Conservation (phyloP, 495 filamentous ascomycete species). For the Penicillium silybi region DNA sequence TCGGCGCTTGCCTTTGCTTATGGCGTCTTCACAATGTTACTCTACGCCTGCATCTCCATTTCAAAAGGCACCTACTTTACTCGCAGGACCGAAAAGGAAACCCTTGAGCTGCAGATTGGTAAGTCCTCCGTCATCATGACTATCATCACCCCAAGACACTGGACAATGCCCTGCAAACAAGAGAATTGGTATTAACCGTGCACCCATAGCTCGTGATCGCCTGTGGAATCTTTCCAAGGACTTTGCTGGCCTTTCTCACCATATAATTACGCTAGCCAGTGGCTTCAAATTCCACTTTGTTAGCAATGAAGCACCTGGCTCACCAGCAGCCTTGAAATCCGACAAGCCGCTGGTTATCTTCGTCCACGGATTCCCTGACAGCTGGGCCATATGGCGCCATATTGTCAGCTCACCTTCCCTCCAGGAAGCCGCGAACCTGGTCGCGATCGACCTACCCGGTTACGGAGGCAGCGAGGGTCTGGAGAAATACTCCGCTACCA, state of each 20-base stretch:
- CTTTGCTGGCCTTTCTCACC: constrained; percentile 40
- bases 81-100: constrained; percentile 32
- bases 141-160: background rate
- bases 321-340: constrained; percentile 14
- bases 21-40: constrained; percentile 32
- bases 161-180: background rate
- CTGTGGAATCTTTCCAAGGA: constrained; percentile 45
- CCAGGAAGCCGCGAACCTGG: constrained; percentile 31
- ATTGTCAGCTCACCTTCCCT: constrained; percentile 32
- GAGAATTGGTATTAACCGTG: background rate
- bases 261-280: constrained; percentile 42
- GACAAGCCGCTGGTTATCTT: constrained; percentile 49
- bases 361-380: constrained; percentile 58
- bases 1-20: constrained; percentile 23
- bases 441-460: constrained; percentile 54
- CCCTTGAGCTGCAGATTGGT: constrained; percentile 39
- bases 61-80: constrained; percentile 31
- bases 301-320: constrained; percentile 30
- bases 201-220: constrained; percentile 33
- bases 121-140: constrained; percentile 5
- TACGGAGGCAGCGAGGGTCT: constrained; percentile 52
- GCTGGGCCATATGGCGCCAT: constrained; percentile 49
- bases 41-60: constrained; percentile 25
- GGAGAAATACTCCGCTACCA: constrained; percentile 41
- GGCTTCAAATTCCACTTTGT: constrained; percentile 54